Evolutionary conservation across 176 grass and related monocot species (phyloP), one percentile per base, ranked within the genome.

Genomic region (Aegilops speltoides): DNA sequence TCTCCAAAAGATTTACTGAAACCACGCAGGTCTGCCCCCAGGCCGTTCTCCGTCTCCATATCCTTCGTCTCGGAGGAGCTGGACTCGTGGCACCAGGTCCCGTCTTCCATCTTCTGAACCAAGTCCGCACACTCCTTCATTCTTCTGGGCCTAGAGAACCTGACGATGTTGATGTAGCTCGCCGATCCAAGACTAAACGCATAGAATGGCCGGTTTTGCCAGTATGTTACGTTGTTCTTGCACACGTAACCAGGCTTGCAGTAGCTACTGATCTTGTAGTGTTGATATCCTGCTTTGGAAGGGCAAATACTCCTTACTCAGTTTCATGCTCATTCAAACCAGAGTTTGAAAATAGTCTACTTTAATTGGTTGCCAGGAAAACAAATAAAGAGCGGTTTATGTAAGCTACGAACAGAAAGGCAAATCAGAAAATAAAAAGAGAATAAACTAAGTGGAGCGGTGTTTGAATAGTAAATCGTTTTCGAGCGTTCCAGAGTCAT

Each of bases 261-360:
- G 83, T 98, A 98, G 81, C 95, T 98, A 83, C 89, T 98, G 59
- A 98, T 95, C 67, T 95, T 89, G n/a, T 95, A 93, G 73, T 93
- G 95, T 59, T 87, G 78, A 83, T 98, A 98, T 34, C 89, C 93
- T 72, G 89, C 83, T 85, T 87, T 73, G 34, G 89, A 41, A 41
- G 38, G 10, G 38, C 38, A 10, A 41, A 41, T 41, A 41, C 38
- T 41, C 38, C 9, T 10, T 41, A 10, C 9, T 41, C 9, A 41
- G 38, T 41, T 41, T 41, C 41, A 46, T 46, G 14, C 3, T 1
- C 43, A 46, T 46, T 13, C 3, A 46, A 2, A 41, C 40, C 9
- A 10, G 9, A 41, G 40, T 41, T 41, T 41, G 10, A 11, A 46
- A 4, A 46, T 46, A 46, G 11, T 12, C 41, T 45, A 45, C 41